These are phyloP conservation scores for Bjerkandera adusta DNA, from an alignment of 1,284 basidiomycete species.

Conservation along the genomic window DNA sequence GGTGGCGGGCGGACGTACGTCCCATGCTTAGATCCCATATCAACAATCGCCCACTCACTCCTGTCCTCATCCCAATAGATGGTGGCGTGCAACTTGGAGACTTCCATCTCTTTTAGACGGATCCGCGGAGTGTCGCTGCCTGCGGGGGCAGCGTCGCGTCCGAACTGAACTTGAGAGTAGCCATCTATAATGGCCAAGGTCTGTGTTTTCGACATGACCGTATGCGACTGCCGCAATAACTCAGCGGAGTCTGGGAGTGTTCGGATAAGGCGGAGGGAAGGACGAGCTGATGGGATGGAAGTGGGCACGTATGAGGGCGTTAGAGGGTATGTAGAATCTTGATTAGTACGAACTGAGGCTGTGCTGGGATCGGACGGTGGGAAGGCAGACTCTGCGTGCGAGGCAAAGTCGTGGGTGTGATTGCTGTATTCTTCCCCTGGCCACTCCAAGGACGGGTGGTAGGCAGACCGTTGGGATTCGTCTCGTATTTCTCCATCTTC, in stretches of 20 bases:
- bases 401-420: background rate
- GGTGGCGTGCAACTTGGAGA: slow-evolving; percentile 76
- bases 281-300: slow-evolving; percentile 18
- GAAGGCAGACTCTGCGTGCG: background rate
- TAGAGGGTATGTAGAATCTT: background rate
- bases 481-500: slow-evolving; percentile 20
- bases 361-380: background rate
- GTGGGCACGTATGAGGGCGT: slow-evolving; percentile 3
- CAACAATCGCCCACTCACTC: slow-evolving; percentile 66
- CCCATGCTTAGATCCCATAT: slow-evolving; percentile 81
- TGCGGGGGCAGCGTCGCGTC: slow-evolving; percentile 55
- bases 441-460: slow-evolving; percentile 58
- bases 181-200: slow-evolving; percentile 60
- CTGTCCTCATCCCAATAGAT: slow-evolving; percentile 63
- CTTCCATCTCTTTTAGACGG: slow-evolving; percentile 77
- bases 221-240: background rate
- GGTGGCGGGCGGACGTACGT: slow-evolving; percentile 50
- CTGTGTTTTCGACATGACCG: slow-evolving; percentile 47
- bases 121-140: slow-evolving; percentile 56
- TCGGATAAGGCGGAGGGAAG: slow-evolving; percentile 56
- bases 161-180: slow-evolving; percentile 64
- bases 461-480: slow-evolving; percentile 24
- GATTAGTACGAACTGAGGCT: slow-evolving; percentile 1
- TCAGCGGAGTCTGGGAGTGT: slow-evolving; percentile 34
- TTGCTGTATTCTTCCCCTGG: slow-evolving; percentile 36